phyloP scores from a whole-genome alignment of 352 stramenopile species.

The Blastocystis sp. region DNA sequence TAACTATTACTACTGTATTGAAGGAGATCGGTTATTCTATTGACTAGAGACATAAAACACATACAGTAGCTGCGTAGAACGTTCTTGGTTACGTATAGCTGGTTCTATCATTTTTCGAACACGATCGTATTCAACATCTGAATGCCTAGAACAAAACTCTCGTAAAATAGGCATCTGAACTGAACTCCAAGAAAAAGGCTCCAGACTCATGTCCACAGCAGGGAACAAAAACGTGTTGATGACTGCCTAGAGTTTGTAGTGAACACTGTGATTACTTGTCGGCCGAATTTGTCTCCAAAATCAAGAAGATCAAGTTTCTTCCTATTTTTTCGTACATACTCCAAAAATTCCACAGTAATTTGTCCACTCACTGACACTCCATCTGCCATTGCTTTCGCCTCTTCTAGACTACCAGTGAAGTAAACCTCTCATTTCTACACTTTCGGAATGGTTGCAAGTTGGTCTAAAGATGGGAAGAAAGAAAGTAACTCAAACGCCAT shows the following conservation, averaged over 20 bases:
- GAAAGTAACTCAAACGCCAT: slow-evolving; percentile 79
- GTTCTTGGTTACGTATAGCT: not conserved
- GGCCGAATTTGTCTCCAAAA: not conserved
- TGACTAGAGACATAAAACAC: not conserved
- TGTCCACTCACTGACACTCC: not conserved
- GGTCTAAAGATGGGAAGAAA: slow-evolving; percentile 66
- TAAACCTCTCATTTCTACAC: not conserved
- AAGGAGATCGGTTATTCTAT: slow-evolving; percentile 48
- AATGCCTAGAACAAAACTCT: not conserved
- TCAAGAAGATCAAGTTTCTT: not conserved
- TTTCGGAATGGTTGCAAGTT: not conserved
- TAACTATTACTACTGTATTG: slow-evolving; percentile 24
- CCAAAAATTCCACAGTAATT: not conserved
- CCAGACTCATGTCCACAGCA: slow-evolving; percentile 4
- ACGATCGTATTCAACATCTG: not conserved
- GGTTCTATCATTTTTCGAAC: not conserved
- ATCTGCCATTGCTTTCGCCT: not conserved
- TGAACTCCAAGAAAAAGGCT: not conserved
- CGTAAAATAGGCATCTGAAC: not conserved
- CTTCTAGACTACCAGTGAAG: not conserved
- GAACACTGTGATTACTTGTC: not conserved
- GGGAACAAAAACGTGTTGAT: slow-evolving; percentile 47
- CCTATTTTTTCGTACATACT: not conserved
- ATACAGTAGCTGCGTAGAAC: not conserved
- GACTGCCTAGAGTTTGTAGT: not conserved